phyloP scores from a whole-genome alignment of 129 eudicot genomes.

The Pseudognaphalium luteoalbum region DNA sequence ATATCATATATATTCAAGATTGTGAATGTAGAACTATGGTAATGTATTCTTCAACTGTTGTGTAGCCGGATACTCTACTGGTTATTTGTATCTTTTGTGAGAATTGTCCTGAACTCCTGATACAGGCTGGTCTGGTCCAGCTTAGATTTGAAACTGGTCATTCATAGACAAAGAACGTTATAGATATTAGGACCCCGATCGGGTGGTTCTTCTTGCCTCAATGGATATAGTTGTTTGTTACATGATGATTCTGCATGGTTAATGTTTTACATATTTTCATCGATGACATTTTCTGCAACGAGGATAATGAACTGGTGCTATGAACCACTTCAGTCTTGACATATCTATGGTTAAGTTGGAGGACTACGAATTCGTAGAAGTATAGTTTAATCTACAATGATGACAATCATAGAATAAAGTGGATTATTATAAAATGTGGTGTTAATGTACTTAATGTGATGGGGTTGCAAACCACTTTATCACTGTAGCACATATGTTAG shows the following conservation, averaged over 20 bases:
- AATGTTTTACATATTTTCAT: too few species aligned
- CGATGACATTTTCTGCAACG: too few species aligned
- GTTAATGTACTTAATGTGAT: not conserved
- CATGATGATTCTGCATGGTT: not conserved
- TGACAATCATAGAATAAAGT: too few species aligned
- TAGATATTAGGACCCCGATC: not conserved
- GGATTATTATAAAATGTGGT: not conserved
- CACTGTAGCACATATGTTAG: not conserved
- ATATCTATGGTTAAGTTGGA: too few species aligned
- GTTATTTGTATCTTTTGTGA: not conserved
- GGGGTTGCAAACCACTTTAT: not conserved
- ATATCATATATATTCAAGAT: not conserved
- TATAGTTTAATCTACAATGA: too few species aligned
- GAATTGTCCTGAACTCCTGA: not conserved
- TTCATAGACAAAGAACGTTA: not conserved
- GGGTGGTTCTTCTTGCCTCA: not conserved
- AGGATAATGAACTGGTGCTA: not conserved
- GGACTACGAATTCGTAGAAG: too few species aligned
- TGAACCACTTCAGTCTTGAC: not conserved
- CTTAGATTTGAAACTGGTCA: not conserved
- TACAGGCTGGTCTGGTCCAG: not conserved
- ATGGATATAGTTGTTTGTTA: not conserved
- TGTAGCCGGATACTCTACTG: not conserved
- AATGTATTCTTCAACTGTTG: not conserved
- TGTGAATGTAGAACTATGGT: not conserved